A percentile compares a stretch with the other conserved stretches of the same genome.
Evolutionary conservation across 768 basidiomycete genomes (phyloP).

Genomic region (Clathrus columnatus): DNA sequence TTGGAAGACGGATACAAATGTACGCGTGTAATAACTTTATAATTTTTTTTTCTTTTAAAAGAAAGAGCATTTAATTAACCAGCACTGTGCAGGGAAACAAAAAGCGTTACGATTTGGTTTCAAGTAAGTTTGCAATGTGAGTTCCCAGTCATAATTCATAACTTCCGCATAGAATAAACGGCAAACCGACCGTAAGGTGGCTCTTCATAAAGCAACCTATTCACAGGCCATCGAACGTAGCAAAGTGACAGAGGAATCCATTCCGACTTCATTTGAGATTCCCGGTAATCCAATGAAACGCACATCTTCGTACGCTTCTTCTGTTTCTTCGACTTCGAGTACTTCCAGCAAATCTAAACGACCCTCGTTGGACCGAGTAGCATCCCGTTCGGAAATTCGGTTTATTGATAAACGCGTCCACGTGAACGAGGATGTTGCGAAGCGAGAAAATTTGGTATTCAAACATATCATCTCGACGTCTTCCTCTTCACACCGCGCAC

Average conservation of each 20-base stretch:
- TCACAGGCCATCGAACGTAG: neutral
- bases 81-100: constrained; percentile 15
- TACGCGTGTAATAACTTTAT: constrained; percentile 28
- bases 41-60: neutral
- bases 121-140: constrained; percentile 3
- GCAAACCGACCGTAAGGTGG: constrained; percentile 25
- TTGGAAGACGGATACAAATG: constrained; percentile 57
- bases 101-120: constrained; percentile 29
- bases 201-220: constrained; percentile 13
- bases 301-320: constrained; percentile 4
- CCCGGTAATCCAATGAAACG: constrained; percentile 7
- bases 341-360: constrained; percentile 13
- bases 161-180: constrained; percentile 23
- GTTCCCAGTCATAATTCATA: neutral
- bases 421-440: neutral
- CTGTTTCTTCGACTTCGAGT: neutral
- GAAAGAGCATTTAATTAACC: neutral
- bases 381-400: constrained; percentile 24
- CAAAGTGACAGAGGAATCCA: neutral
- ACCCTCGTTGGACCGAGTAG: constrained; percentile 26
- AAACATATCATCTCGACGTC: constrained; percentile 15
- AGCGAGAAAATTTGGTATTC: neutral
- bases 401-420: constrained; percentile 4
- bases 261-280: neutral
- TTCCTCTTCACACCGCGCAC: constrained; percentile 11